Base-by-base conservation (phyloP, 2,329 filamentous ascomycete genomes). In the Dendrostoma leiphaemia region DNA sequence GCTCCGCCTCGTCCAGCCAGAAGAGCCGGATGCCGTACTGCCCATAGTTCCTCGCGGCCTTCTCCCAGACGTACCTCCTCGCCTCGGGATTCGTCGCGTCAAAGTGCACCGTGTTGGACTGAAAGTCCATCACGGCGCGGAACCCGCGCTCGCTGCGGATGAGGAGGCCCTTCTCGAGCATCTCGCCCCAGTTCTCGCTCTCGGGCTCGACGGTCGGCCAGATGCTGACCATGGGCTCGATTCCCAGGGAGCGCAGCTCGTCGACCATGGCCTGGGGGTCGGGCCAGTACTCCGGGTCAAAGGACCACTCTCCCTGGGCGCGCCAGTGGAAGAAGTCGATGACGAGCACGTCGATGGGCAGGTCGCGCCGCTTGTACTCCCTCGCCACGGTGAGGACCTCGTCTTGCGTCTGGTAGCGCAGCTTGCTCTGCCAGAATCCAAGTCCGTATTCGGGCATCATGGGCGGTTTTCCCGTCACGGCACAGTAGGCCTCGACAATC, bases 1-100 rank as follows among this genome's bases (percentile, higher is more conserved):
- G 84, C 61, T 88, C 85, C 0, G 85, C 85, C 64, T 88, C 85
- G 60, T 89, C 85, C 0, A 88, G 75, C 85, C 85, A 88, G 67
- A 88, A 88, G 0, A 81, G 68, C 55, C 79, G 77, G 65, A 88
- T 82, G 2, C 85, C 85, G 51, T 80, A 81, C 46, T 75, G 67
- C 61, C 80, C 81, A 68, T 88, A 88, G 64, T 87, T 83, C 50
- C 77, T 61, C 63, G 81, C 83, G 1, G 71, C 78, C 51, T 78
- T 81, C 1, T 69, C 64, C 84, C 85, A 89, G 2, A 88, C 71
- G 41, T 78, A 88, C 2, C 73, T 62, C 2, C 83, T 73, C 0
- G 85, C 77, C 13, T 69, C 76, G 0, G 84, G 82, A 58, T 86
- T 84, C 0, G 85, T 89, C 1, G 82, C 74, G 64, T 88, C 85